Evolutionary conservation across 306 rosid species (phyloP).

Genomic region (Lathyrus sativus): DNA sequence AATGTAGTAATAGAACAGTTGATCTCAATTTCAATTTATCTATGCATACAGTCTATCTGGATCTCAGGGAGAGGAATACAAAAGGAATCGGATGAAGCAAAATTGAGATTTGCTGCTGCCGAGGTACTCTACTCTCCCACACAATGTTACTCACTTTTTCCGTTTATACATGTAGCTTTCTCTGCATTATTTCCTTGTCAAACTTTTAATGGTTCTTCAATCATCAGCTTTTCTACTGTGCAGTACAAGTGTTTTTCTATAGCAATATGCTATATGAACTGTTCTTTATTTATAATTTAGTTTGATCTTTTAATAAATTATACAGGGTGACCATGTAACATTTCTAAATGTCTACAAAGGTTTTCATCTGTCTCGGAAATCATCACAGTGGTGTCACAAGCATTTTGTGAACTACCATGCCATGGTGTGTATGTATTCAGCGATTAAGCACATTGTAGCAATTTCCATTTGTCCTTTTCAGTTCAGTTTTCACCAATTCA

Average conservation of each 20-base stretch:
- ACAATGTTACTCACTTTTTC: neutral
- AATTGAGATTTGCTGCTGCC: constrained; percentile 88
- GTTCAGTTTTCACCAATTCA: constrained; percentile 25
- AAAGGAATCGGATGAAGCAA: constrained; percentile 90
- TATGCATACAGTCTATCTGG: constrained; percentile 80
- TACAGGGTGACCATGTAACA: constrained; percentile 90
- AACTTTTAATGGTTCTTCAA: constrained; percentile 28
- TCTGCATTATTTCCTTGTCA: constrained; percentile 22
- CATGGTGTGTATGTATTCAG: constrained; percentile 66
- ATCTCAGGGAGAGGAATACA: constrained; percentile 79
- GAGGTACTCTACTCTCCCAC: constrained; percentile 56
- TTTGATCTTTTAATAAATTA: constrained; percentile 33
- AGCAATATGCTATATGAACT: constrained; percentile 3
- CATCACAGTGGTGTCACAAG: constrained; percentile 95
- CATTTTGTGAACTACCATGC: constrained; percentile 86
- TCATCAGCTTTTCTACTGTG: constrained; percentile 19
- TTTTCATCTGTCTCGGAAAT: constrained; percentile 90
- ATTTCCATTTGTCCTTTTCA: no score
- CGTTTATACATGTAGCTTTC: constrained; percentile 6
- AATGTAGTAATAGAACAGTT: constrained; percentile 23
- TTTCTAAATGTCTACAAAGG: constrained; percentile 91
- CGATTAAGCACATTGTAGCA: constrained; percentile 16
- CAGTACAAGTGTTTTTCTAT: constrained; percentile 10
- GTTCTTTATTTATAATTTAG: neutral
- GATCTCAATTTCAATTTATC: constrained; percentile 41